Conservation (phyloP, 2,329 filamentous ascomycete species). For the Pestalotiopsis sp. region DNA sequence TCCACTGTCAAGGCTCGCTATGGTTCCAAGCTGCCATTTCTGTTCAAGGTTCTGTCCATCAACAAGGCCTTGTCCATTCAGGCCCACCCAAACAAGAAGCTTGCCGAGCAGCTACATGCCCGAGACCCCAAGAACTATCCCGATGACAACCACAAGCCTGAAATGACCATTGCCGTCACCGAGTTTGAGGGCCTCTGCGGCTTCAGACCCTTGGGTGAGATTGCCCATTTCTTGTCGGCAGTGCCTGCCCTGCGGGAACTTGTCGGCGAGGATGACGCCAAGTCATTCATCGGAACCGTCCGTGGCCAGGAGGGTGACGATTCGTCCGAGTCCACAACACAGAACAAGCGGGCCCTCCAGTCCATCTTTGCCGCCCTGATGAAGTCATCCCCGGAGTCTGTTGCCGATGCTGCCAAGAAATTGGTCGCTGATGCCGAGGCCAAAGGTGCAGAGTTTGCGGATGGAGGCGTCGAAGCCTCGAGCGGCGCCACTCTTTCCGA, state of each 20-base stretch:
- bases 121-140: constrained; percentile 93
- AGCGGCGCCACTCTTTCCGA: constrained; percentile 72
- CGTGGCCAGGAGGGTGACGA: constrained; percentile 53
- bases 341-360: constrained; percentile 80
- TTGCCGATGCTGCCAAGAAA: constrained; percentile 66
- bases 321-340: constrained; percentile 36
- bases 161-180: constrained; percentile 98
- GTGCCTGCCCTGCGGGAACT: constrained; percentile 67
- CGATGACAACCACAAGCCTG: constrained; percentile 99
- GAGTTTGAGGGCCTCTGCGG: constrained; percentile 95
- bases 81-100: constrained; percentile 93
- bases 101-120: constrained; percentile 85
- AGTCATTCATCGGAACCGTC: constrained; percentile 54
- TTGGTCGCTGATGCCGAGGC: constrained; percentile 72
- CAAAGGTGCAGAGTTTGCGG: constrained; percentile 75
- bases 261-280: constrained; percentile 66
- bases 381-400: constrained; percentile 69
- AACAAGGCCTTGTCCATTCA: constrained; percentile 96
- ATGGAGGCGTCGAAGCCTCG: constrained; percentile 68
- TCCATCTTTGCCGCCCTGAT: constrained; percentile 79
- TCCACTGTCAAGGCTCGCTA: constrained; percentile 73
- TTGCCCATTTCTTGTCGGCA: constrained; percentile 71
- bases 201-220: constrained; percentile 86
- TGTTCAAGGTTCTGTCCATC: constrained; percentile 98
- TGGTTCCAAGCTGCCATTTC: constrained; percentile 83